Conservation (phyloP, 2,329 filamentous ascomycete species). For the Sporothrix luriei region DNA sequence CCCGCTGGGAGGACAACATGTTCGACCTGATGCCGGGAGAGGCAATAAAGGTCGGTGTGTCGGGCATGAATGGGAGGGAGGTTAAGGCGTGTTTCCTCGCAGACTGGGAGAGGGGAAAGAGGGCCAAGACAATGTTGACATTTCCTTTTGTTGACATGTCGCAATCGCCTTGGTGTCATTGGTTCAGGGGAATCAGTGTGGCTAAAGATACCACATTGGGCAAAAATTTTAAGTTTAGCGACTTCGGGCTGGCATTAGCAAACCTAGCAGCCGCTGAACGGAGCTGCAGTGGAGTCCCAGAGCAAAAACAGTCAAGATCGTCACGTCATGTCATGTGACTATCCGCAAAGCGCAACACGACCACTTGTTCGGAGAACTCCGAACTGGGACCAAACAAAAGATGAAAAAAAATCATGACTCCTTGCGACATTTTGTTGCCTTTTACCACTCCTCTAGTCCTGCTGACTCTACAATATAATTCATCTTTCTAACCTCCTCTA, state of each 20-base stretch:
- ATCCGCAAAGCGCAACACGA: neutral
- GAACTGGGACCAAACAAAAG: neutral
- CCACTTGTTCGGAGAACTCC: neutral
- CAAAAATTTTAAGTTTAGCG: conserved; percentile 2
- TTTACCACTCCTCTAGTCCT: too few relatives aligned
- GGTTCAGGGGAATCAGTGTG: conserved; percentile 1
- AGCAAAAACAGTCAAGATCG: neutral
- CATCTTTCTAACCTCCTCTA: too few relatives aligned
- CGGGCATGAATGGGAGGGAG: conserved; percentile 1
- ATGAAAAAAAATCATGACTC: neutral
- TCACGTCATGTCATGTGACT: conserved; percentile 26
- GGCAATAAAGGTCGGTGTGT: conserved; percentile 9
- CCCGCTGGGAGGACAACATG: conserved; percentile 30
- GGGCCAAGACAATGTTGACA: neutral
- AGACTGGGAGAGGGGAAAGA: conserved; percentile 16
- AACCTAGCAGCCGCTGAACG: neutral
- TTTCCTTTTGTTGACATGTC: neutral
- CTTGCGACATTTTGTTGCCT: conserved; percentile 15
- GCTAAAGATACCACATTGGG: neutral
- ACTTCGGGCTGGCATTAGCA: neutral
- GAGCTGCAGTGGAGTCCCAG: neutral
- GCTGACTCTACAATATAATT: neutral
- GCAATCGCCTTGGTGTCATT: neutral
- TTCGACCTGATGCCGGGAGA: conserved; percentile 25
- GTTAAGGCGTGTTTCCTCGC: conserved; percentile 17